Evolutionary conservation across 331 rosid species (phyloP).

Genomic region (Saraca asoca): DNA sequence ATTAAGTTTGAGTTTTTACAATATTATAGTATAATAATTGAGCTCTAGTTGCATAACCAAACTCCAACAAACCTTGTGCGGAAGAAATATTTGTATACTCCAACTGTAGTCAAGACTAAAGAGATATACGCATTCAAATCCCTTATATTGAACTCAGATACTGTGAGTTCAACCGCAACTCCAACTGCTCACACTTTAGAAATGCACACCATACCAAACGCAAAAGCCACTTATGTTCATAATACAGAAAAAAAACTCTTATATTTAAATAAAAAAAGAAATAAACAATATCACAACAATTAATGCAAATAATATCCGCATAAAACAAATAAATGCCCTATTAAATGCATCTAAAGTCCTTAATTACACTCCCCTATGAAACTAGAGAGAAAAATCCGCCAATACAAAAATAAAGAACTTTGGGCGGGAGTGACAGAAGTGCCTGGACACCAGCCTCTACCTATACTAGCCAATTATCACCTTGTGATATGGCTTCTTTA

Average conservation of each 20-base stretch:
- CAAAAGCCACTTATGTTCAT: conserved; percentile 19
- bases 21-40: no score
- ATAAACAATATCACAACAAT: conserved; percentile 35
- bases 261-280: conserved; percentile 2
- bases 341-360: conserved; percentile 41
- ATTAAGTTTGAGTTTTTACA: no score
- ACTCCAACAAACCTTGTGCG: no score
- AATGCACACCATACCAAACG: no score
- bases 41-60: no score
- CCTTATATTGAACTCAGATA: no score
- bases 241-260: conserved; percentile 37
- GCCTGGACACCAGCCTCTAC: conserved; percentile 43
- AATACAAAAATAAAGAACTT: conserved; percentile 34
- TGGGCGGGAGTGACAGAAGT: conserved; percentile 41
- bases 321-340: conserved; percentile 51
- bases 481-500: conserved; percentile 55
- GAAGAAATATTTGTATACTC: no score
- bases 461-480: conserved; percentile 60
- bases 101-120: no score
- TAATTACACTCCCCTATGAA: conserved; percentile 50
- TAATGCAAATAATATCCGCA: conserved; percentile 56
- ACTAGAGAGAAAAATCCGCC: conserved; percentile 28
- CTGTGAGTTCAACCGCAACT: no score
- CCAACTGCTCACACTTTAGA: no score
- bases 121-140: no score